Evolutionary conservation across 2,329 filamentous ascomycete species (phyloP).

Genomic region (Ascochyta lentis): DNA sequence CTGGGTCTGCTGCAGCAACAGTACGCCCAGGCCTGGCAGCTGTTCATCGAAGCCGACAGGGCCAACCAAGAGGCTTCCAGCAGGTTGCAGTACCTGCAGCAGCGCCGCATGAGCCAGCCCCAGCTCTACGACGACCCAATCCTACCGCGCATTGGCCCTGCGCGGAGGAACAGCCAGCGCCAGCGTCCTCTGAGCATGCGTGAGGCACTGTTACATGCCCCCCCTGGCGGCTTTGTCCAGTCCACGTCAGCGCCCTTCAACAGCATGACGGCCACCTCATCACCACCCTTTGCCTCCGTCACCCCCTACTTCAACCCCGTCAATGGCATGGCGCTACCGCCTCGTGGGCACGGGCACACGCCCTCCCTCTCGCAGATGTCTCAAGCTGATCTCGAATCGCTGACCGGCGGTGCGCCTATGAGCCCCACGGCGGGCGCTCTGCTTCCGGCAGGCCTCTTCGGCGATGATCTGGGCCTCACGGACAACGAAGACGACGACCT

Average conservation of each 20-base stretch:
- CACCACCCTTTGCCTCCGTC: conserved; percentile 60
- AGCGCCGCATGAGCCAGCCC: conserved; percentile 49
- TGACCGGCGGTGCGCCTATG: conserved; percentile 72
- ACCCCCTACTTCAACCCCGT: conserved; percentile 63
- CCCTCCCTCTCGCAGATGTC: conserved; percentile 63
- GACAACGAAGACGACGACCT: conserved; percentile 45
- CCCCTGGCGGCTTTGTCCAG: conserved; percentile 44
- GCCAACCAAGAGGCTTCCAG: conserved; percentile 49
- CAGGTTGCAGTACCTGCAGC: conserved; percentile 50
- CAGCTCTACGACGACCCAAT: conserved; percentile 46
- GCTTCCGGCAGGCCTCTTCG: conserved; percentile 71
- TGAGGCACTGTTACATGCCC: conserved; percentile 40
- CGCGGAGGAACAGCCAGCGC: conserved; percentile 51
- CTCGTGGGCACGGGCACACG: conserved; percentile 31
- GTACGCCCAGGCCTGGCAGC: conserved; percentile 49
- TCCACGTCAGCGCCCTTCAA: conserved; percentile 55
- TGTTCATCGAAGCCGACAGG: conserved; percentile 46
- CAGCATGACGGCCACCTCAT: conserved; percentile 55
- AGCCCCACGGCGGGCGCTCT: conserved; percentile 78
- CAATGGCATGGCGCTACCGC: conserved; percentile 66
- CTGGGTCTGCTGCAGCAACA: conserved; percentile 61
- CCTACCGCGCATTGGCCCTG: conserved; percentile 38
- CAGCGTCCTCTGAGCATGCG: conserved; percentile 50
- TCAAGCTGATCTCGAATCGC: conserved; percentile 67
- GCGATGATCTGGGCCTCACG: conserved; percentile 65